Evolutionary conservation across 2,329 filamentous ascomycete genomes (phyloP), one percentile per base, ranked within the genome.

Genomic region (Domatiomyces globalis): DNA sequence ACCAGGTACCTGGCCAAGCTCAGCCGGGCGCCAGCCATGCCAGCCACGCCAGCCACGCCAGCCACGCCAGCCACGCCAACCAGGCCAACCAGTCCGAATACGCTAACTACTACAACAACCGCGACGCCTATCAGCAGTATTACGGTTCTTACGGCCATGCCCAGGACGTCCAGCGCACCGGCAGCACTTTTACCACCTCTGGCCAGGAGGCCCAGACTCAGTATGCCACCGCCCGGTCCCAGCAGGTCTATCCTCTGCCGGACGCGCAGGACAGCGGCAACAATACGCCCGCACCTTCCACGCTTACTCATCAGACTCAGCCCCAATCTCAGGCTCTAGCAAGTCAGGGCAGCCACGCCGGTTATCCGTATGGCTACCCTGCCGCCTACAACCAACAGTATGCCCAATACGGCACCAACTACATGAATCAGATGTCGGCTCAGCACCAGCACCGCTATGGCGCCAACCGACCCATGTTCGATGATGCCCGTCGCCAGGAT

Each of bases 221-320:
- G 52, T 62, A 70, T 73, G 57, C 84, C 74, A 73, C 78, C 63
- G 71, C 82, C 76, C 88, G 87, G 65, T 81, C 84, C 42, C 86
- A 89, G 66, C 85, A 81, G 65, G 84, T 83, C 60, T 83, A 83
- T 62, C 20, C 39, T n/a, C 72, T 81, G 70, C 65, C 75, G 54
- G 74, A 80, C 56, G 87, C 94, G 51, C 85, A 88, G 63, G 87
- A 84, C 71, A 95, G 87, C 65, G 90, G 88, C 45, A 84, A 92
- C 67, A 90, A 84, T 62, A 95, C 89, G 2, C 89, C 90, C 36
- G 92, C 94, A 71, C 88, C 89, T 25, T 52, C 46, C n/a, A 49
- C 56, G 33, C 49, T 51, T n/a, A 53, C 52, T 42, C 76, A 78
- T 57, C 68, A 70, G 50, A 71, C 70, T 48, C 73, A 76, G 55